A percentile compares a stretch with the other conserved stretches of the same genome.
Conservation (phyloP, 495 filamentous ascomycete species). For the Aspergillus affinis region DNA sequence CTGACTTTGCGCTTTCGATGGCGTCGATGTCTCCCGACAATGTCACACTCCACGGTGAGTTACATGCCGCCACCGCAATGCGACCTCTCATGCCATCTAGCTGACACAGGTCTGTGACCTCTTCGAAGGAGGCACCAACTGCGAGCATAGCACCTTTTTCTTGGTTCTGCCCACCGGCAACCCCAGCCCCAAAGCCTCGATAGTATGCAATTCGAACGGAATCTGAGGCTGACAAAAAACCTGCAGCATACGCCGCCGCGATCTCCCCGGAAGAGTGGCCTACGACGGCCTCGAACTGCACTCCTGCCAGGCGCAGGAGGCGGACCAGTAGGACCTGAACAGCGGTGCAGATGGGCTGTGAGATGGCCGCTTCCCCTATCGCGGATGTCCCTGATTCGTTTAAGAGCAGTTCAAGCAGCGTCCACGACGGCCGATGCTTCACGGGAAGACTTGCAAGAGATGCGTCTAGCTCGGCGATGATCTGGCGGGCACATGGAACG, state of each 20-base stretch:
- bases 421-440: conserved; percentile 10
- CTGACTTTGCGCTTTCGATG: conserved; percentile 35
- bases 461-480: conserved; percentile 32
- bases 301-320: conserved; percentile 18
- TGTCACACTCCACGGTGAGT: conserved; percentile 36
- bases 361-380: conserved; percentile 3
- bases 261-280: conserved; percentile 63
- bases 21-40: conserved; percentile 45
- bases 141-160: conserved; percentile 58
- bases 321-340: conserved; percentile 24
- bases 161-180: conserved; percentile 2
- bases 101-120: conserved; percentile 45
- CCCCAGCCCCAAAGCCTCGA: conserved; percentile 10
- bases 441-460: conserved; percentile 10
- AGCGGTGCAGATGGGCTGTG: conserved; percentile 23
- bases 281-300: conserved; percentile 32
- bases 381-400: background rate
- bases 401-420: conserved; percentile 9
- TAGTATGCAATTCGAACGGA: conserved; percentile 31
- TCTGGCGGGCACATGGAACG: conserved; percentile 5
- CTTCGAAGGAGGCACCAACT: conserved; percentile 42
- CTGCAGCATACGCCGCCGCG: conserved; percentile 55
- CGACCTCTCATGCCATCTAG: conserved; percentile 28
- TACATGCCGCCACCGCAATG: conserved; percentile 34
- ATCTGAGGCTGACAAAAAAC: conserved; percentile 35